Percentiles rank a stretch among this genome's conserved stretches.
Conservation (phyloP, 768 basidiomycete genomes). For the Termitomyces sp. region DNA sequence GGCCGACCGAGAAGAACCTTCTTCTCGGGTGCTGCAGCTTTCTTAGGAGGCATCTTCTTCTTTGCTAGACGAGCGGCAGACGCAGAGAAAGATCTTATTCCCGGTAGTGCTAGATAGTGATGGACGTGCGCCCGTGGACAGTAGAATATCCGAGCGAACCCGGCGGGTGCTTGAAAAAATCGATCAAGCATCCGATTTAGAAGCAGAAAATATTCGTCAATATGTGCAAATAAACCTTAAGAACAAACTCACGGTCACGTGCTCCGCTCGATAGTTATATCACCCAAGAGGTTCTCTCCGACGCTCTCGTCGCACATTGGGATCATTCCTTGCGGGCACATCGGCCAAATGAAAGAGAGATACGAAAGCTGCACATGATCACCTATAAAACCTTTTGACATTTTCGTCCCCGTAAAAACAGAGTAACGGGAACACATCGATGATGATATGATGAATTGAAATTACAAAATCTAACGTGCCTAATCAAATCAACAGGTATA, state of each 20-base stretch:
- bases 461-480: background rate
- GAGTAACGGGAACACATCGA: too few relatives aligned
- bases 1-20: conserved; percentile 86
- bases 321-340: too few relatives aligned
- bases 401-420: too few relatives aligned
- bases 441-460: background rate
- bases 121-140: conserved; percentile 9
- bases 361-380: too few relatives aligned
- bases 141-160: conserved; percentile 11
- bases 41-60: conserved; percentile 89
- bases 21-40: conserved; percentile 72
- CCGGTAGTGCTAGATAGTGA: conserved; percentile 1
- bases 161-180: conserved; percentile 15
- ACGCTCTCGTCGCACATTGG: too few relatives aligned
- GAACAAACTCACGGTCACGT: background rate
- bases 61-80: conserved; percentile 36
- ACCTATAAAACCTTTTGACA: too few relatives aligned
- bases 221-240: background rate
- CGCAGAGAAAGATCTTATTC: conserved; percentile 26
- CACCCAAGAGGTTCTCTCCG: too few relatives aligned
- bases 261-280: too few relatives aligned
- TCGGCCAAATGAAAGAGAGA: too few relatives aligned
- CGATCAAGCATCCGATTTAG: conserved; percentile 20
- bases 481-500: background rate
- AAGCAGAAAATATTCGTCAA: conserved; percentile 11